Evolutionary conservation across 2,329 filamentous ascomycete genomes (phyloP), one percentile per base, ranked within the genome.

Genomic region (Aureobasidium zeae): DNA sequence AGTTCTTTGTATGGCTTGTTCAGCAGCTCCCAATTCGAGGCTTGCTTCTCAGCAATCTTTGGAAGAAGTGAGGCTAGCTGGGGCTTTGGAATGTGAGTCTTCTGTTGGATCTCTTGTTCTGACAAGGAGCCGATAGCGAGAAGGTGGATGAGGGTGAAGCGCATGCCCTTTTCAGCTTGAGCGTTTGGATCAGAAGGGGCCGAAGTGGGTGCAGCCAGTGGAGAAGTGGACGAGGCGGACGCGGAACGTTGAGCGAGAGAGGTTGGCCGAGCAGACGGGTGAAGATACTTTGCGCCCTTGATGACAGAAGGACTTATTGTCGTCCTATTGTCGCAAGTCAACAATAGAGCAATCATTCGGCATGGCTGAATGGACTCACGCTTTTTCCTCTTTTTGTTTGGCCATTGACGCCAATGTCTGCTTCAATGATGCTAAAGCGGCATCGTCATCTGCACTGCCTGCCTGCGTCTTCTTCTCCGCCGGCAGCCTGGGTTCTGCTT

Each of bases 1-100:
- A 81, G 62, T 41, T 80, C 76, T 52, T 74, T 75, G 56, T 72
- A 81, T 12, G 65, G 61, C 53, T 74, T 75, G 58, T 79, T 76
- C 24, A 63, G 69, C 49, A 81, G 63, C 52, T 71, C 62, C 59
- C 69, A 76, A 49, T 71, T 70, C 45, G 67, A 60, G 13, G 68
- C 68, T 28, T 70, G 61, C 31, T 68, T 60, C 36, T 68, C 68
- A 51, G 70, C 66, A 52, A 76, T 68, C 58, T 76, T 78, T 47
- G 51, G 49, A 22, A 72, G 60, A 26, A 76, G 56, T 26, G 62
- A 56, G 21, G 63, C 57, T 42, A 71, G 63, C 45, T 76, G 72
- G 34, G 69, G 63, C 46, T 63, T 62, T 12, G 68, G 67, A 30
- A 70, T 66, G 36, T 66, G 63, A 24, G 72, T 70, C 47, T 66